Evolutionary conservation across 2,329 filamentous ascomycete genomes (phyloP), one percentile per base, ranked within the genome.

Genomic region (Trichoderma simmonsii): DNA sequence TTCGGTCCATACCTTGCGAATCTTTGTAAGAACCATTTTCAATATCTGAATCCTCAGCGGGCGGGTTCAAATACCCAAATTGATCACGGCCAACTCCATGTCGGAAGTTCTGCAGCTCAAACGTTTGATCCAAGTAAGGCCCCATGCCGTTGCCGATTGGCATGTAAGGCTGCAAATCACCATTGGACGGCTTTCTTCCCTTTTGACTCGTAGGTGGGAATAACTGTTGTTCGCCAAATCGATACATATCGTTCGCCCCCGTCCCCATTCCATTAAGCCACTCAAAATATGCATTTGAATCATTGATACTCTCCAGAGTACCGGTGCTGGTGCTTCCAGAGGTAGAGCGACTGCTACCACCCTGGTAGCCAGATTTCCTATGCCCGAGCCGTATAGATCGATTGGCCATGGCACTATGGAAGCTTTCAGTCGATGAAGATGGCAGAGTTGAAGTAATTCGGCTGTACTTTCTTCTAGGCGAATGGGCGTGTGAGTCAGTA

Each of bases 401-500:
- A 39, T 26, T 61, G 28, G 57, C 4, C 15, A 28, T 69, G 14
- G 24, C n/a, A 18, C 32, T 30, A 4, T 14, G 51, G 6, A 43
- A 26, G 28, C 54, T 60, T 30, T 62, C 54, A 8, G n/a, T 64
- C 24, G 69, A 18, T 24, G 57, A 54, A 5, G 39, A 32, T 15
- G 39, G 28, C 6, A 36, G 21, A 34, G 26, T 61, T 21, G 54
- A 21, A 15, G 24, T 54, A 2, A 68, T 65, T 1, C 54, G n/a
- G 32, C 28, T 61, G 18, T 70, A 69, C n/a, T 78, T 80, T 56
- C 82, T 82, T 26, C 85, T 85, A 24, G 90, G 90, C 0, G 91
- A 92, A 76, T 92, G 90, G 2, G 87, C 82, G 77, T 92, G 90
- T 7, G 85, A 84, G n/a, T 90, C 87, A 3, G 85, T 81, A 57